Percentiles rank a stretch among this genome's conserved stretches.
Evolutionary conservation across 768 basidiomycete genomes (phyloP).

Genomic region (Mycena kentingensis): DNA sequence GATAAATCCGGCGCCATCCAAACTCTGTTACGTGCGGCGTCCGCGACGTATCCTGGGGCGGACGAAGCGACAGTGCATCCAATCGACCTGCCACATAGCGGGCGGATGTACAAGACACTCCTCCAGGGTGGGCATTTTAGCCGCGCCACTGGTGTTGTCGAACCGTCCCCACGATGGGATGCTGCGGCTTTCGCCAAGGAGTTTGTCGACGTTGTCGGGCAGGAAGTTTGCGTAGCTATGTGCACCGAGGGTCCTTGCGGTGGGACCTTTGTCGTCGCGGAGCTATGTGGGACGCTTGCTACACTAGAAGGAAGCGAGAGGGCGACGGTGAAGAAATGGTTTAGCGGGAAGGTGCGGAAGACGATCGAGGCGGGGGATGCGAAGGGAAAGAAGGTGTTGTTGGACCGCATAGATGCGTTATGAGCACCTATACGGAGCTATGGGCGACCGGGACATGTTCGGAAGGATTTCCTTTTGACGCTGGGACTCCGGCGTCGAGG

Average conservation of each 20-base stretch:
- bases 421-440: constrained; percentile 28
- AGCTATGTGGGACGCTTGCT: constrained; percentile 62
- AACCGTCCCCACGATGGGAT: constrained; percentile 56
- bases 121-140: constrained; percentile 91
- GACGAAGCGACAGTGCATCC: constrained; percentile 57
- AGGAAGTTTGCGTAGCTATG: constrained; percentile 54
- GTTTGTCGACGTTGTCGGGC: constrained; percentile 58
- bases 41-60: constrained; percentile 55
- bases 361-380: constrained; percentile 54
- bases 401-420: constrained; percentile 52
- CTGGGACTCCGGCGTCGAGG: too few relatives aligned
- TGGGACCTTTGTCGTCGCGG: constrained; percentile 77
- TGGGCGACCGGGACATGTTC: too few relatives aligned
- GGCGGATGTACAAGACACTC: constrained; percentile 84
- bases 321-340: constrained; percentile 57
- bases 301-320: constrained; percentile 37
- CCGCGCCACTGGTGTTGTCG: constrained; percentile 56
- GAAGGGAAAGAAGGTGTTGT: constrained; percentile 72
- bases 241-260: constrained; percentile 55
- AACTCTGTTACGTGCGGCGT: constrained; percentile 60
- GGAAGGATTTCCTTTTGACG: too few relatives aligned
- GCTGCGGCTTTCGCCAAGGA: constrained; percentile 57
- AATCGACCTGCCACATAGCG: constrained; percentile 81
- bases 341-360: constrained; percentile 48
- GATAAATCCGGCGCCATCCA: constrained; percentile 70